Evolutionary conservation across 2,329 filamentous ascomycete genomes (phyloP), one percentile per base, ranked within the genome.

Genomic region (Calonectria multiphialidica): DNA sequence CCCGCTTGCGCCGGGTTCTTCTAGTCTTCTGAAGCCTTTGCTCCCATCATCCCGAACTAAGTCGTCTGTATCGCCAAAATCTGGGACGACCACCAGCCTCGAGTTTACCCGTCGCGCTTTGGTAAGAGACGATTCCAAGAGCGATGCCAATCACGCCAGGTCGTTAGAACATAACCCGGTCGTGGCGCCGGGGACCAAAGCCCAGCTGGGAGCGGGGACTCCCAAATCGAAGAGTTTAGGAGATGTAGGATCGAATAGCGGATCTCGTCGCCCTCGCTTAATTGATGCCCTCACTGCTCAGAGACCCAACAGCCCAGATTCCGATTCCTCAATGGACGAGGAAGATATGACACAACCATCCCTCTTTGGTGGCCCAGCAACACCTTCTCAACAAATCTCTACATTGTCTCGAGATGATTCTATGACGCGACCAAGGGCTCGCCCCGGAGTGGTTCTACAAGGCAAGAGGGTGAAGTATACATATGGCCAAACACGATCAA

Each of bases 211-310:
- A n/a, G 10, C 35, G 13, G 21, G 65, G 49, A 33, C 68, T 37
- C n/a, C 68, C 37, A 37, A 28, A 7, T 25, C 55, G 2, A 74
- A 72, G 50, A 35, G 50, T 25, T 62, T 21, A 21, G 68, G 68
- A 25, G 68, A 68, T n/a, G 67, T 66, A n/a, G 18, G 18, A 30
- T 37, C 66, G 10, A 68, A 68, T 53, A 70, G 75, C 16, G 75
- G 71, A 49, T 66, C 72, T 35, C 73, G 77, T 50, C 76, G 77
- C 6, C 73, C 76, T n/a, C 83, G 86, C 23, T 74, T 88, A 47
- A 88, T 88, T 37, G 86, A 88, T 76, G 79, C 84, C 0, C 75
- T 88, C 23, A 82, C 81, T 8, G 84, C 83, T 1, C 86, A 87
- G 74, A 82, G 79, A 40, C 80, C 82, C 16, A 81, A 83, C 8